Evolutionary conservation across 1,139 yeast species (phyloP), one percentile per base, ranked within the genome.

Genomic region (Lodderomyces parapsilosis): DNA sequence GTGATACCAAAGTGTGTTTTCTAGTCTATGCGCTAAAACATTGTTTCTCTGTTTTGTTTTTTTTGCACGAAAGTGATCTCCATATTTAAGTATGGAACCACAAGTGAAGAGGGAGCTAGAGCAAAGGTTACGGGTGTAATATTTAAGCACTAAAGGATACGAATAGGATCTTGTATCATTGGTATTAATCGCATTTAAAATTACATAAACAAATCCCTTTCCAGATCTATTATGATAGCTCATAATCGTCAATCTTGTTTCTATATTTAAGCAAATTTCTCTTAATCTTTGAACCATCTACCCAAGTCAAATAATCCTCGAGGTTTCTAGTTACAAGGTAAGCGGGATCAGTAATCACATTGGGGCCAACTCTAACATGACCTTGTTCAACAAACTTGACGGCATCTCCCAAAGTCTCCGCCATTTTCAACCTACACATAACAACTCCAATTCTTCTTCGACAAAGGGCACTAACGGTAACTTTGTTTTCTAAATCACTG

Each of bases 271-370:
- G 83, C 48, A 91, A 81, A 54, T 89, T 90, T 58, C 86, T 78
- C 76, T 87, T 91, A 65, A 94, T 91, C 83, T 93, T 94, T 51
- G 96, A 86, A 39, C 83, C 77, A 58, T 94, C 98, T 15, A 88
- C 95, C 99, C 99, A 94, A 1, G 99, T 94, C 56, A 94, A 78
- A 63, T 89, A 93, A 65, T 94, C 99, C 62, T 94, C 99, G 84
- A 93, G 77, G 55, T 83, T 89, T 59, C 94, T 76, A 8, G 97
- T 91, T 2, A 94, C 95, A 55, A 94, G 72, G 62, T 85, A 93
- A 0, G 99, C 97, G 3, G 99, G 95, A 61, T 94, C 99, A 0
- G 96, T 90, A 39, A 94, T 83, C 27, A 93, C 86, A 58, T 90
- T 88, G 8, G 98, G 99, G 0, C 99, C 99, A 9, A 94, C 96